Base-by-base conservation (phyloP, 345 rosid genomes). In the Linum lewisii region DNA sequence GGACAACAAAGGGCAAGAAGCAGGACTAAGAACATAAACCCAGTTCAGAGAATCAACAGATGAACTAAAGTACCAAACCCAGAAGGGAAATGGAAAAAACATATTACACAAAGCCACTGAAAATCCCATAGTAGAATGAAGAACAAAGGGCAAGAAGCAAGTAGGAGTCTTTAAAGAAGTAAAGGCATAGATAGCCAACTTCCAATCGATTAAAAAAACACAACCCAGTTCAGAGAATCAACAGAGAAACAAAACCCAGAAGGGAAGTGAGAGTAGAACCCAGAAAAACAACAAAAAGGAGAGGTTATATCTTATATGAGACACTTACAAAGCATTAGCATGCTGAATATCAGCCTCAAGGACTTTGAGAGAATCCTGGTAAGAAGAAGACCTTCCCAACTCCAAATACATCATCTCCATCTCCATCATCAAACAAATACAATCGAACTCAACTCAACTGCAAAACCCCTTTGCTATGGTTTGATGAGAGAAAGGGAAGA, bases 241-340 rank as follows among this genome's bases (percentile, higher is more conserved):
- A 20, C 21, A 9, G 19, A 22, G 21, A 51, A 19, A 51, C 21
- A 5, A 19, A 51, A 14, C 1, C 22, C 20, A 26, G n/a, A 64
- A 3, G 10, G 64, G 47, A 21, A 58, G 45, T 24, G 26, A 0
- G n/a, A n/a, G n/a, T n/a, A n/a, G n/a, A n/a, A n/a, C n/a, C n/a
- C n/a, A n/a, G n/a, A n/a, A n/a, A n/a, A n/a, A n/a, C n/a, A n/a
- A n/a, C n/a, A 7, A 61, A 54, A 44, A 24, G 21, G 10, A 24
- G 16, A 32, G 23, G n/a, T n/a, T n/a, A n/a, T n/a, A n/a, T n/a
- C n/a, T 59, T 42, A 66, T 53, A 55, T 21, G 34, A 19, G 24
- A 11, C 61, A 64, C 83, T 76, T 61, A 79, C 84, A 80, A 56
- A 26, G 63, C 38, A 66, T 80, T 80, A 47, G 84, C 84, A 59